Base-by-base conservation (phyloP, 306 rosid genomes). In the Malus sieversii region DNA sequence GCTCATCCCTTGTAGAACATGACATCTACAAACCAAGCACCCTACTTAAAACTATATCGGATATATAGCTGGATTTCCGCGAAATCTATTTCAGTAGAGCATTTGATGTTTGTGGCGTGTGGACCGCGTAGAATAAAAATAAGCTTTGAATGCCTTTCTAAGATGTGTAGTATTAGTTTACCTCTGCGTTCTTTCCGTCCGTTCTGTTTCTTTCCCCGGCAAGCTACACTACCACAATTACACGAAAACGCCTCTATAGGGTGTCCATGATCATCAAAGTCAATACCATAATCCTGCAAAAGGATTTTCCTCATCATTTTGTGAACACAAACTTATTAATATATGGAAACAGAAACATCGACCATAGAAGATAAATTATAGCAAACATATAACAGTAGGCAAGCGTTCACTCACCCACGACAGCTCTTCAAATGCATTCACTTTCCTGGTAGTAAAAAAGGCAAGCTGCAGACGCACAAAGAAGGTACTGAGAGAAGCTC, bases 231-330 rank as follows among this genome's bases (percentile, higher is more conserved):
- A 80, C 92, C 90, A 75, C 98, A 94, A 66, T 75, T 46, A 58
- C 98, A 94, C 7, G 40, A 67, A 77, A 94, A 94, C 63, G 98
- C 98, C 82, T 91, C 73, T 32, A 94, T 81, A 45, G 96, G 96
- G 75, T 94, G 98, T 22, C 80, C 78, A 45, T 72, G 74, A 80
- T 94, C 97, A 71, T 80, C 87, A 75, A 94, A 94, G 80, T 94
- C 96, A 79, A 94, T 89, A 30, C 88, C 88, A 78, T 94, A 94
- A 78, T 94, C 98, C 98, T 94, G 87, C 68, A 81, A 70, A 42
- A 77, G n/a, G 66, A 78, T 52, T 61, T 71, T 75, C 46, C 64
- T 35, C 27, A 44, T 59, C 75, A 74, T 71, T 45, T 63, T 46
- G 53, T 62, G 30, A 20, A 66, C 71, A 38, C 77, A 44, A 44